Evolutionary conservation across 495 filamentous ascomycete genomes (phyloP).

Genomic region (Daldinia bambusicola): DNA sequence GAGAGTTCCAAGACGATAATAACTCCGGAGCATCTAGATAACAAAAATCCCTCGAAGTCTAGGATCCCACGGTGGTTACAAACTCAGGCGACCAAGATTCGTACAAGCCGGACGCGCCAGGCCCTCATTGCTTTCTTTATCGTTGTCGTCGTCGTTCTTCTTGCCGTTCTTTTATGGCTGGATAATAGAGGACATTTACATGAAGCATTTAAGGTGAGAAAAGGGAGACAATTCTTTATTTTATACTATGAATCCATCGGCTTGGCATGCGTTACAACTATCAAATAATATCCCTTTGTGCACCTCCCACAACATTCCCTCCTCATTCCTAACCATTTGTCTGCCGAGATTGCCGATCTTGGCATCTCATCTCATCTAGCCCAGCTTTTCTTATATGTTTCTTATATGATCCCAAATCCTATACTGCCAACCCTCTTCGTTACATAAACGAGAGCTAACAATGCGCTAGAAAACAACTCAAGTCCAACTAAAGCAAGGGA

Average conservation of each 20-base stretch:
- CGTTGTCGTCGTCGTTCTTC: slow-evolving; percentile 18
- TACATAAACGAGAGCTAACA: slow-evolving; percentile 33
- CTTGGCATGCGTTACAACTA: slow-evolving; percentile 29
- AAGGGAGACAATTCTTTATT: slow-evolving; percentile 1
- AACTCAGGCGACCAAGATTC: slow-evolving; percentile 21
- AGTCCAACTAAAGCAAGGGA: slow-evolving; percentile 61
- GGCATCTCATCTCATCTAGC: slow-evolving; percentile 25
- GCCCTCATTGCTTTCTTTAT: slow-evolving; percentile 33
- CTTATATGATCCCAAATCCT: neutral
- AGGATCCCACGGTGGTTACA: slow-evolving; percentile 26
- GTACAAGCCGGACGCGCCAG: slow-evolving; percentile 39
- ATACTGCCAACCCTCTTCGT: neutral
- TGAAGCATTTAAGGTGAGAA: slow-evolving; percentile 34
- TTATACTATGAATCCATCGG: slow-evolving; percentile 13
- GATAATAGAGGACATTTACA: slow-evolving; percentile 20
- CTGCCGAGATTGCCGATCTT: slow-evolving; percentile 20
- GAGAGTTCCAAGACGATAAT: slow-evolving; percentile 26
- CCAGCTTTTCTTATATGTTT: neutral
- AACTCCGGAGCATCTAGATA: neutral
- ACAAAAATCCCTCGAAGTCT: slow-evolving; percentile 13
- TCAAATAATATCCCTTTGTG: slow-evolving; percentile 26
- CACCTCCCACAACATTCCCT: neutral
- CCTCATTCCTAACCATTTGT: neutral
- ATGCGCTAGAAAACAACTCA: slow-evolving; percentile 43
- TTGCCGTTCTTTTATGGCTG: slow-evolving; percentile 31